Conservation (phyloP, 163 green algal genomes). For the Scenedesmus sp. region DNA sequence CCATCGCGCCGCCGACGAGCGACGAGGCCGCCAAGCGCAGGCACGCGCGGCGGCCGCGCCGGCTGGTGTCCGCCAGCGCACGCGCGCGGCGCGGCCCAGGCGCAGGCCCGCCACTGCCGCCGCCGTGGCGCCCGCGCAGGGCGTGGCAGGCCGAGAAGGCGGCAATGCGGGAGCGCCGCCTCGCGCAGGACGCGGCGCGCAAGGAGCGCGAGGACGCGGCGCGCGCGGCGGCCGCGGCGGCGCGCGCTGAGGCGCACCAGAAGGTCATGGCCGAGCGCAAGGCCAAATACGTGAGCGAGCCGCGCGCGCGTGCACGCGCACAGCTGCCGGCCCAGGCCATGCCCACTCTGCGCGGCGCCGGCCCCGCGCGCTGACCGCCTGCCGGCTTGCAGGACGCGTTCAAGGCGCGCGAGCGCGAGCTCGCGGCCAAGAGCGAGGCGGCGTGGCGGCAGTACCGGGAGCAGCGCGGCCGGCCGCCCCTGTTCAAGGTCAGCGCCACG, state of each 20-base stretch:
- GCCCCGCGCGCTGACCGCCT: not conserved
- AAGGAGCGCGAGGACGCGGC: conserved; percentile 39
- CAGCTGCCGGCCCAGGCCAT: not conserved
- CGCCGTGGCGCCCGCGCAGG: not conserved
- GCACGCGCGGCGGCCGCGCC: conserved; percentile 1
- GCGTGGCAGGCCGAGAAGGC: conserved; percentile 43
- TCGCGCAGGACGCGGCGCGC: conserved; percentile 24
- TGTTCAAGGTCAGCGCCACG: no score
- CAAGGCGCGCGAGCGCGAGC: conserved; percentile 31
- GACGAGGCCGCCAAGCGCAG: conserved; percentile 21
- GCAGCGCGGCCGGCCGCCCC: conserved; percentile 8
- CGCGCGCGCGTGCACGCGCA: not conserved
- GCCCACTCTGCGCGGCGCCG: not conserved
- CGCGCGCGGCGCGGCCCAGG: no score
- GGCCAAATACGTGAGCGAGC: conserved; percentile 40
- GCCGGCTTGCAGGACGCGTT: conserved; percentile 33
- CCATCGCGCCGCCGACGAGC: not conserved
- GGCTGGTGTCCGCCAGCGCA: no score
- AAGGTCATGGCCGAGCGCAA: conserved; percentile 40
- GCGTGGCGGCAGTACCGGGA: conserved; percentile 44
- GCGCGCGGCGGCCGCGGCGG: conserved; percentile 8
- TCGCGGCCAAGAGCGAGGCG: conserved; percentile 29
- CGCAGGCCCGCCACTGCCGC: no score
- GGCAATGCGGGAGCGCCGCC: conserved; percentile 19
- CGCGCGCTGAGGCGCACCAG: conserved; percentile 28